A percentile compares a stretch with the other conserved stretches of the same genome.
phyloP scores from a whole-genome alignment of 768 basidiomycete genomes.

The Mycena pura region DNA sequence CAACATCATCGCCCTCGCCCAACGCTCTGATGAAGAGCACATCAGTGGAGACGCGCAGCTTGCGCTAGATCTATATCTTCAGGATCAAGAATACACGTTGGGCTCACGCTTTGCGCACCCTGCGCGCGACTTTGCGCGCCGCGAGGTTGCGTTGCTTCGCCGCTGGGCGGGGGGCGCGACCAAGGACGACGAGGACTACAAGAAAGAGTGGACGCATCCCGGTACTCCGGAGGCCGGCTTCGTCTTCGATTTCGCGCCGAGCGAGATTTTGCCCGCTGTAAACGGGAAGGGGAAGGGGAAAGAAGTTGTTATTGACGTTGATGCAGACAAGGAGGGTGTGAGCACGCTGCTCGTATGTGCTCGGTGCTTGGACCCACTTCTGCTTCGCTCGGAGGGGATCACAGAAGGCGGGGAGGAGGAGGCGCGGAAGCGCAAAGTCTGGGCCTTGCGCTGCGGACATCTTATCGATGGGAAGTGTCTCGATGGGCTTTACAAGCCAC shows the following conservation, averaged over 20 bases:
- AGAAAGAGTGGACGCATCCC: slow-evolving; percentile 70
- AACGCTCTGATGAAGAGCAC: not conserved
- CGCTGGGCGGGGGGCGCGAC: slow-evolving; percentile 4
- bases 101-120: slow-evolving; percentile 8
- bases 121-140: slow-evolving; percentile 30
- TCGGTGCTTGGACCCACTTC: slow-evolving; percentile 67
- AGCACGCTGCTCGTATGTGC: slow-evolving; percentile 68
- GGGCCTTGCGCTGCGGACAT: slow-evolving; percentile 81
- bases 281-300: slow-evolving; percentile 18
- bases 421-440: slow-evolving; percentile 56
- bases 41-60: slow-evolving; percentile 22
- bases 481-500: slow-evolving; percentile 59
- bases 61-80: slow-evolving; percentile 25
- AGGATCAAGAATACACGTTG: slow-evolving; percentile 14
- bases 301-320: slow-evolving; percentile 47
- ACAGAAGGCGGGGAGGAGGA: slow-evolving; percentile 50
- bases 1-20: slow-evolving; percentile 13
- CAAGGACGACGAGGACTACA: slow-evolving; percentile 51
- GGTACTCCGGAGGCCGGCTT: slow-evolving; percentile 63
- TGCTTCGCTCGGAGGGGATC: slow-evolving; percentile 58
- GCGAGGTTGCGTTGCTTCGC: slow-evolving; percentile 19
- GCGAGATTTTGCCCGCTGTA: slow-evolving; percentile 35
- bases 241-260: slow-evolving; percentile 68
- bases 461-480: slow-evolving; percentile 81
- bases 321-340: slow-evolving; percentile 49